phyloP scores from a whole-genome alignment of 176 grass and related monocot species.

The Oryza glumipatula region DNA sequence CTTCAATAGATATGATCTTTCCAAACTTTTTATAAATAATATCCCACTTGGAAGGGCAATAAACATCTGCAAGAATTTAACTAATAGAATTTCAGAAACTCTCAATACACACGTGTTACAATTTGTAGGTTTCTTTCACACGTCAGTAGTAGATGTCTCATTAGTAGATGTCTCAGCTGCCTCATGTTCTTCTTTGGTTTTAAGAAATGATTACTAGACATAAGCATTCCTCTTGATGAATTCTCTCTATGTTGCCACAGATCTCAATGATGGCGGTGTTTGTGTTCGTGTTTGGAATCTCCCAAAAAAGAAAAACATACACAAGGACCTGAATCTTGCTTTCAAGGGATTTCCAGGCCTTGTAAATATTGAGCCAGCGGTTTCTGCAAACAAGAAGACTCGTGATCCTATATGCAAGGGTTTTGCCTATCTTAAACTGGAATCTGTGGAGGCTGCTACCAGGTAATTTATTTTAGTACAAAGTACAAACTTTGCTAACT shows the following conservation, averaged over 20 bases:
- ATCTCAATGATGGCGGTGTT: slow-evolving; percentile 38
- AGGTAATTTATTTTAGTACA: slow-evolving; percentile 52
- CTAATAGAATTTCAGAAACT: slow-evolving; percentile 8
- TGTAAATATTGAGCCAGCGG: slow-evolving; percentile 66
- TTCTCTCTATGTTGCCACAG: slow-evolving; percentile 31
- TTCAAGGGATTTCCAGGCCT: slow-evolving; percentile 86
- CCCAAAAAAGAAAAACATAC: slow-evolving; percentile 96
- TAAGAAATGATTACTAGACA: not conserved
- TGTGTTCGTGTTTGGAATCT: slow-evolving; percentile 77
- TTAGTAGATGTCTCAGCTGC: not conserved
- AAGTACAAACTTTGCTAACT: not conserved
- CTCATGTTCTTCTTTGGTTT: not conserved
- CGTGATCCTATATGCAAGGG: slow-evolving; percentile 95
- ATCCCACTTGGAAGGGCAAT: not conserved
- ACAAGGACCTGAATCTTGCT: slow-evolving; percentile 80
- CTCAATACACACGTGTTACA: not conserved
- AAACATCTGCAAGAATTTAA: slow-evolving; percentile 1
- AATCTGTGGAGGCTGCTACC: slow-evolving; percentile 62
- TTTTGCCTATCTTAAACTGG: slow-evolving; percentile 75
- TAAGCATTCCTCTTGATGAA: slow-evolving; percentile 33
- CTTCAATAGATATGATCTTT: not conserved
- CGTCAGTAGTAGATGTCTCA: not conserved
- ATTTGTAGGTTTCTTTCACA: not conserved
- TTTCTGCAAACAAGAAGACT: slow-evolving; percentile 82
- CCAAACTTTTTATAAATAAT: not conserved